Evolutionary conservation across 2,329 filamentous ascomycete species (phyloP), one percentile per base, ranked within the genome.

Genomic region (Thelonectria blattea): DNA sequence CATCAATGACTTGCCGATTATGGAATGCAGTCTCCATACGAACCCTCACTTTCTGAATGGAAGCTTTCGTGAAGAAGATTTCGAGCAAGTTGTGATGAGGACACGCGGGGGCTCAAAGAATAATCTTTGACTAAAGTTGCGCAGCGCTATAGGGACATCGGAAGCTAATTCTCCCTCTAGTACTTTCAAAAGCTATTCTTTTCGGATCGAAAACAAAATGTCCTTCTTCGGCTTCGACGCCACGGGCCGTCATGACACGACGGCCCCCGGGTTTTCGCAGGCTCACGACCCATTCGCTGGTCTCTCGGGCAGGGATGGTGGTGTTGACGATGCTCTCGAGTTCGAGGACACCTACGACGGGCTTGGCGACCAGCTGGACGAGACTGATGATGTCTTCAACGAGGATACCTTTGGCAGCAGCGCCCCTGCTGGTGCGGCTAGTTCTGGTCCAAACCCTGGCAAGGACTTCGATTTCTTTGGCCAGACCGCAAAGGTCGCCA

Each of bases 341-440:
- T 99, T 98, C 69, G 95, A 99, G 71, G 93, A 99, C 74, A 98
- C 94, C 39, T 98, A 98, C 74, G 95, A 99, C 76, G 94, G 94
- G 17, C 83, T 99, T 42, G 95, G 93, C 58, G 91, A 97, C 73
- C 88, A 91, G 75, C 88, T 99, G 37, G 89, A 97, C 71, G 94
- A 99, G 74, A 89, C 91, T 18, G 91, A 94, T 72, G 95, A 99
- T 81, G 92, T 86, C 52, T 92, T 97, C 83, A 99, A 99, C 76
- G 92, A 98, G 71, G 95, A 98, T 74, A 99, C 95, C 2, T 99
- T 99, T 74, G 91, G 34, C 12, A 37, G 12, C 10, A 15, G 34
- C 34, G 34, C 6, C 34, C 6, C 12, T 15, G 4, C 12, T 12
- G 73, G 73, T 30, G 72, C 70, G 17, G 63, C 77, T 61, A 78